These are phyloP conservation scores for Annulohypoxylon truncatum DNA, from an alignment of 2,329 filamentous ascomycete species.

Conservation along the genomic window DNA sequence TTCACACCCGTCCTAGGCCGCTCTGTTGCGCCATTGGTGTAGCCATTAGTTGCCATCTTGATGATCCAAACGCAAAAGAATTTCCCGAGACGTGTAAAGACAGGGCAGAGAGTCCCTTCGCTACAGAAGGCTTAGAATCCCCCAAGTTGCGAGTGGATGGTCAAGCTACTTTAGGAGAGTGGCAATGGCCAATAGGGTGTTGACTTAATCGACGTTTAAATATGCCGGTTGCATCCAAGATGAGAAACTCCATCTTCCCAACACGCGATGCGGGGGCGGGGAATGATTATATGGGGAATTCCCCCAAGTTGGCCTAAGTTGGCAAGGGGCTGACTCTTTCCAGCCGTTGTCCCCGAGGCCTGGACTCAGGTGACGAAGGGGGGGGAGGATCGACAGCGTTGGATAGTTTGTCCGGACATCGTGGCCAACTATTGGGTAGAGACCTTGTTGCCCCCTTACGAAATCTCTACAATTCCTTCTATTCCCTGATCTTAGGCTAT, in stretches of 20 bases:
- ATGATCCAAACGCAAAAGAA: slow-evolving; percentile 13
- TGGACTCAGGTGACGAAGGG: background rate
- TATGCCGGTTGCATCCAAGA: slow-evolving; percentile 36
- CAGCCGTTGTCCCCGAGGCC: slow-evolving; percentile 17
- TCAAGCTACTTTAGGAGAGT: slow-evolving; percentile 27
- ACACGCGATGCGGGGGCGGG: slow-evolving; percentile 36
- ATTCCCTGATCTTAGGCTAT: slow-evolving; percentile 36
- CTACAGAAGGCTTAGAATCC: slow-evolving; percentile 17
- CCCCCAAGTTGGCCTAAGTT: background rate
- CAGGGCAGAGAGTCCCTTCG: slow-evolving; percentile 22
- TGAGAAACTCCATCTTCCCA: slow-evolving; percentile 23
- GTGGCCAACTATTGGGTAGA: slow-evolving; percentile 9
- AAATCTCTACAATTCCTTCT: slow-evolving; percentile 4
- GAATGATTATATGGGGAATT: slow-evolving; percentile 23
- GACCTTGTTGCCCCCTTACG: slow-evolving; percentile 1
- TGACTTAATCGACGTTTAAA: slow-evolving; percentile 30
- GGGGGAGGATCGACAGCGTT: slow-evolving; percentile 21
- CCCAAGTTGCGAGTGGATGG: slow-evolving; percentile 20
- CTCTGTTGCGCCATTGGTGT: slow-evolving; percentile 27
- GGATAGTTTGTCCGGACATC: slow-evolving; percentile 26
- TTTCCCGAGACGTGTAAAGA: slow-evolving; percentile 11
- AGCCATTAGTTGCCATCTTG: slow-evolving; percentile 41
- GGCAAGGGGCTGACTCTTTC: slow-evolving; percentile 11
- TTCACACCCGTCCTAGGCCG: slow-evolving; percentile 60
- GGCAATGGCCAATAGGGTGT: slow-evolving; percentile 28